phyloP scores from a whole-genome alignment of 495 filamentous ascomycete species.

The Hypoxylon fragiforme region DNA sequence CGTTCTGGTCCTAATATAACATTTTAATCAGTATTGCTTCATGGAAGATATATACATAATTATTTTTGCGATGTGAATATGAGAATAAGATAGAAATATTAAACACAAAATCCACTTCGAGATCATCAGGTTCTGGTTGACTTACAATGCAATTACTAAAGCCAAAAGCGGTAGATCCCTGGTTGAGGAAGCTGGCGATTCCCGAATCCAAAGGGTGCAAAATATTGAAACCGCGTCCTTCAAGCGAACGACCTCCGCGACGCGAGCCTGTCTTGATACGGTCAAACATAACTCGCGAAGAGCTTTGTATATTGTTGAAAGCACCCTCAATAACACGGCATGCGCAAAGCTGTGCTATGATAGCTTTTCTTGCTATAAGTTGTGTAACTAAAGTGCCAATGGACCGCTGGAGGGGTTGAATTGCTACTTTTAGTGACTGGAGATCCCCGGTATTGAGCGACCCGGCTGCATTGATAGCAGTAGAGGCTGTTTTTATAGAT shows the following conservation, averaged over 20 bases:
- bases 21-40: no score
- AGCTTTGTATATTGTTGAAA: constrained; percentile 18
- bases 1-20: no score
- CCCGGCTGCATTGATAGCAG: neutral
- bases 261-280: constrained; percentile 12
- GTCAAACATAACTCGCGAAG: constrained; percentile 25
- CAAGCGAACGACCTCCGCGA: constrained; percentile 1
- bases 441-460: constrained; percentile 12
- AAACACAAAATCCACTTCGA: no score
- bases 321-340: constrained; percentile 22
- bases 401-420: constrained; percentile 19
- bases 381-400: constrained; percentile 27
- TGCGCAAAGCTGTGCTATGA: constrained; percentile 17
- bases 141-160: constrained; percentile 27
- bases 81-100: no score
- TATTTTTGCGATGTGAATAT: no score
- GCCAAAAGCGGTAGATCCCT: constrained; percentile 21
- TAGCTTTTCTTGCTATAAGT: constrained; percentile 16
- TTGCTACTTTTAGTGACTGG: constrained; percentile 15
- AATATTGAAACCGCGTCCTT: constrained; percentile 7
- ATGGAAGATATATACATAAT: no score
- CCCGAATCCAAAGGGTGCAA: constrained; percentile 24
- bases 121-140: no score
- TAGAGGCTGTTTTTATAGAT: constrained; percentile 14
- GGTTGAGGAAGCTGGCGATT: constrained; percentile 23